Conservation (phyloP, 495 filamentous ascomycete species). For the Penicillium herquei region DNA sequence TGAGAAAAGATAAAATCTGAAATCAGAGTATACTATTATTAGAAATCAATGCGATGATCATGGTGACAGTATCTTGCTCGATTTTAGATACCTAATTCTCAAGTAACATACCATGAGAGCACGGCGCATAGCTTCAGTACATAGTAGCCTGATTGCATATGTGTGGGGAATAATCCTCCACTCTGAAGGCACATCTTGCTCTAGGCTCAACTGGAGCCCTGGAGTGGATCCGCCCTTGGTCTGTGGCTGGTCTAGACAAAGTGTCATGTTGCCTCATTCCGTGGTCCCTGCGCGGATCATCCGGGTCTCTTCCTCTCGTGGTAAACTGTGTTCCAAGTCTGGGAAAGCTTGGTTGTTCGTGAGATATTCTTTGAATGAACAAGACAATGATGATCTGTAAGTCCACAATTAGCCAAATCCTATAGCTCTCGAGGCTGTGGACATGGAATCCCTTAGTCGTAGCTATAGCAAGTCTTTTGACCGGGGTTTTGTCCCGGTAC, state of each 20-base stretch:
- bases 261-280: not conserved
- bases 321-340: not conserved
- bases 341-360: not conserved
- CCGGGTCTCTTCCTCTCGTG: not conserved
- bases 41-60: no score
- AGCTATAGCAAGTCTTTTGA: not conserved
- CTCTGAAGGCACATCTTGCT: not conserved
- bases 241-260: slow-evolving; percentile 10
- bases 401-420: no score
- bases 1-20: no score
- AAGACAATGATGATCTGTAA: no score
- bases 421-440: no score
- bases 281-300: slow-evolving; percentile 1
- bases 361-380: not conserved
- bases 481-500: slow-evolving; percentile 6
- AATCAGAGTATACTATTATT: no score
- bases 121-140: no score
- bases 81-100: no score
- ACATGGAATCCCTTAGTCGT: no score
- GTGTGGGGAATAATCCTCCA: not conserved
- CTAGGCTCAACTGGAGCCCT: not conserved
- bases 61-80: no score
- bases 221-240: slow-evolving; percentile 1
- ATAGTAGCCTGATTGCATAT: no score
- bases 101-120: no score